Base-by-base conservation (phyloP, 306 rosid species). In the Medicago lupulina region DNA sequence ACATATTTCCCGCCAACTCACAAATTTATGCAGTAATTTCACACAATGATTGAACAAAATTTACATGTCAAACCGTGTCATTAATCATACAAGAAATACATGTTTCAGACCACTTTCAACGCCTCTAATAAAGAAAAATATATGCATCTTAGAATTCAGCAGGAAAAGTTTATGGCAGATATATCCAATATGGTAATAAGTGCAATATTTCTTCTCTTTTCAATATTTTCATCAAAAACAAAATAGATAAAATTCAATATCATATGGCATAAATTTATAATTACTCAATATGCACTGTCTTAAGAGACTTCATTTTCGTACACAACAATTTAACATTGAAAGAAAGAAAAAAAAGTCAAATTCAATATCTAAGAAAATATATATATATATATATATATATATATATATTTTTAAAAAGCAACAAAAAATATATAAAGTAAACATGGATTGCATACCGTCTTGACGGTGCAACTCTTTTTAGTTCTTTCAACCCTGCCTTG, bases 391-490 rank as follows among this genome's bases (percentile, higher is more conserved):
- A n/a, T n/a, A n/a, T n/a, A n/a, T n/a, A n/a, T n/a, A n/a, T n/a
- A n/a, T 9, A n/a, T 70, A 3, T 40, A 34, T 39, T 25, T 55
- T 23, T 1, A 23, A 23, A 28, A 47, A 40, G n/a, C 3, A 39
- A 66, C 53, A 49, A 63, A 16, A 50, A 75, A 28, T 55, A 25
- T 19, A 55, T 6, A 60, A 69, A 34, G 17, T 17, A 53, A 68
- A 65, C 44, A 16, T 2, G 46, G 67, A 53, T 78, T 69, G 41
- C 79, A 63, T 91, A 88, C 98, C 85, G 90, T 88, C 97, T 90
- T 46, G 77, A 83, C 70, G 98, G 97, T 75, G 96, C 87, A 81
- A 90, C 89, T 87, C 84, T 81, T 80, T 83, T 86, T 58, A 95
- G 80, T 79, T 95, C 97, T 21, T 73, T 58, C 63, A 92, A 79